Evolutionary conservation across 257 asterid genomes (phyloP).

Genomic region (Rhazya stricta): DNA sequence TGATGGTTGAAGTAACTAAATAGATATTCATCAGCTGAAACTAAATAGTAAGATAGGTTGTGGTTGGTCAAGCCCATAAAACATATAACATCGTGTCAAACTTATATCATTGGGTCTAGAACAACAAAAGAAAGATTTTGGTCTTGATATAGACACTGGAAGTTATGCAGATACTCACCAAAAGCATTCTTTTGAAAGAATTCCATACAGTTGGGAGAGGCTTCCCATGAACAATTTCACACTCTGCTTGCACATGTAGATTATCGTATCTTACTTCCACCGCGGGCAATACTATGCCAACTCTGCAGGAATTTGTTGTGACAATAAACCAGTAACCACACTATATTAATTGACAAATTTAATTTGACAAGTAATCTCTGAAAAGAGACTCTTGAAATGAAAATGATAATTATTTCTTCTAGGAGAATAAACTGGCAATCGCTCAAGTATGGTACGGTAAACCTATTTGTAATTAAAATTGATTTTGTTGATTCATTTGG

Average conservation of each 20-base stretch:
- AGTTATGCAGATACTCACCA: slow-evolving; percentile 30
- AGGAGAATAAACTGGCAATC: not conserved
- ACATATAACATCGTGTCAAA: not conserved
- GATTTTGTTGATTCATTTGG: too few relatives aligned
- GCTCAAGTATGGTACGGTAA: too few relatives aligned
- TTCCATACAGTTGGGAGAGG: slow-evolving; percentile 77
- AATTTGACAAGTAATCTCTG: not conserved
- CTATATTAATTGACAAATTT: not conserved
- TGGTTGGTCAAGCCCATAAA: not conserved
- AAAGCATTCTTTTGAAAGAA: slow-evolving; percentile 44
- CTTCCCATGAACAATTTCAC: slow-evolving; percentile 63
- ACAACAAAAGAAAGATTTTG: not conserved
- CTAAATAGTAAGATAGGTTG: not conserved
- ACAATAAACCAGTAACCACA: not conserved
- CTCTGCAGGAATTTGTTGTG: slow-evolving; percentile 35
- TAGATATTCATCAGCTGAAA: not conserved
- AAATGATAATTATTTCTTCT: too few relatives aligned
- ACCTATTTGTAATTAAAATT: too few relatives aligned
- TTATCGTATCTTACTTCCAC: slow-evolving; percentile 55
- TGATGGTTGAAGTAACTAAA: not conserved
- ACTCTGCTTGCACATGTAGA: slow-evolving; percentile 48
- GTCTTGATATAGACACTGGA: slow-evolving; percentile 13
- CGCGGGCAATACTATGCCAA: slow-evolving; percentile 50
- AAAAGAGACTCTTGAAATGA: too few relatives aligned
- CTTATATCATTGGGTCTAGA: not conserved